Evolutionary conservation across 1,284 basidiomycete species (phyloP).

Genomic region (Microbotryum silenes-acaulis): DNA sequence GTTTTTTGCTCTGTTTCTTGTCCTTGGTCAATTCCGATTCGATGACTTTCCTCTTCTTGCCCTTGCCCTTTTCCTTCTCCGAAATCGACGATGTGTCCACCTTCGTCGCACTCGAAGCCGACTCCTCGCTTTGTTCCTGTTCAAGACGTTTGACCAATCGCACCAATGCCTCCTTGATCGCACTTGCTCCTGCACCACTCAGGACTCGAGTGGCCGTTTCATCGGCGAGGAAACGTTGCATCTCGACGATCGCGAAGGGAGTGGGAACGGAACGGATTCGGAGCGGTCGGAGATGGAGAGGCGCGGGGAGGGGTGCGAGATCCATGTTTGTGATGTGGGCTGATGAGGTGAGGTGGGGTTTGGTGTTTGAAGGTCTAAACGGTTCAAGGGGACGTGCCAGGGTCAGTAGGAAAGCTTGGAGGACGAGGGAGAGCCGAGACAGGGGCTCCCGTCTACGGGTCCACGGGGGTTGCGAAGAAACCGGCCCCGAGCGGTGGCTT

Average conservation of each 20-base stretch:
- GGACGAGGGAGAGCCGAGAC: too few species aligned
- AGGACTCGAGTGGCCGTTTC: constrained; percentile 8
- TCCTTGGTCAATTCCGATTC: constrained; percentile 1
- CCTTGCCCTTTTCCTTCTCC: neutral
- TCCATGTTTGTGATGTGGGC: too few species aligned
- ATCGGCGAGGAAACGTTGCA: constrained; percentile 12
- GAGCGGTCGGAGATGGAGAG: constrained; percentile 15
- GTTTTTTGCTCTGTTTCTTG: constrained; percentile 22
- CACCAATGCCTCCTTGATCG: constrained; percentile 9
- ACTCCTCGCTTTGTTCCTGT: constrained; percentile 6
- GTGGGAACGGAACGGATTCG: neutral
- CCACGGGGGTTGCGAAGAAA: too few species aligned
- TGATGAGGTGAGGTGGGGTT: too few species aligned
- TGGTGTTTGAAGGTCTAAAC: too few species aligned
- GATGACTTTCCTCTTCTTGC: neutral
- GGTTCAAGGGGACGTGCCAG: too few species aligned
- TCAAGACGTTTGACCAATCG: constrained; percentile 15
- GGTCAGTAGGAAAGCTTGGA: too few species aligned
- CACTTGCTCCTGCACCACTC: constrained; percentile 8
- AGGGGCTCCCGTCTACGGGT: too few species aligned
- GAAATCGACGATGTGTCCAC: neutral
- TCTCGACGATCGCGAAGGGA: neutral
- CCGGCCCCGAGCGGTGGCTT: too few species aligned
- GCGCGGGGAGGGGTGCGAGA: constrained; percentile 16
- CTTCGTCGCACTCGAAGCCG: neutral